These are phyloP conservation scores for Naganishia onofrii DNA, from an alignment of 768 basidiomycete species.

Conservation along the genomic window DNA sequence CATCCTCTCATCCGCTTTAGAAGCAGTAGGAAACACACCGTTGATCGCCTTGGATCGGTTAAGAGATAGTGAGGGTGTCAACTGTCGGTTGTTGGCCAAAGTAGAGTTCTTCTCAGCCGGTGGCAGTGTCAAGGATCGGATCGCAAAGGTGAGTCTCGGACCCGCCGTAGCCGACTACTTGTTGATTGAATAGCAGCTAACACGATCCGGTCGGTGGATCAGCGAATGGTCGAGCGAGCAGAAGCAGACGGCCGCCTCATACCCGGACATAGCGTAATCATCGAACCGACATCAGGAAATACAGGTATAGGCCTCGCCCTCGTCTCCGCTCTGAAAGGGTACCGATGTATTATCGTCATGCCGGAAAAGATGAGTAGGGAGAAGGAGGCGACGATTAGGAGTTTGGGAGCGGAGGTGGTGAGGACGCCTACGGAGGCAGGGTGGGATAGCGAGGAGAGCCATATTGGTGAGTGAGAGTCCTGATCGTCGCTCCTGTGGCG, in stretches of 20 bases:
- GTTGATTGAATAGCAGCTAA: not conserved
- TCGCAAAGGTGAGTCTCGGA: constrained; percentile 63
- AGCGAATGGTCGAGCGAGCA: constrained; percentile 89
- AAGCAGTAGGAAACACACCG: constrained; percentile 85
- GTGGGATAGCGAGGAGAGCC: constrained; percentile 83
- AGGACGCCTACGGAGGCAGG: constrained; percentile 87
- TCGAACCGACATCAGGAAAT: constrained; percentile 68
- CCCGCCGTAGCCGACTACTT: not conserved
- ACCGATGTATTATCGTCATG: constrained; percentile 57
- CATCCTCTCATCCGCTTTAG: constrained; percentile 73
- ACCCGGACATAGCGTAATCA: constrained; percentile 83
- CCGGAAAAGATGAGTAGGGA: constrained; percentile 97
- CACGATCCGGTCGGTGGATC: no score
- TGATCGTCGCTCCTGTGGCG: no score
- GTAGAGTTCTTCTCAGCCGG: constrained; percentile 86
- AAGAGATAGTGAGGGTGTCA: constrained; percentile 67
- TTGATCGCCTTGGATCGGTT: constrained; percentile 81
- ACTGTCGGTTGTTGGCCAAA: constrained; percentile 94
- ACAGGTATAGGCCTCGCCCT: constrained; percentile 81
- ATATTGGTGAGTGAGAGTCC: constrained; percentile 85
- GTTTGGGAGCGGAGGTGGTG: constrained; percentile 88
- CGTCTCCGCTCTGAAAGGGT: constrained; percentile 84
- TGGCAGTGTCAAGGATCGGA: constrained; percentile 92
- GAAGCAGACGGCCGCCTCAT: constrained; percentile 81
- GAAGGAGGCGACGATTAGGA: constrained; percentile 86